Base-by-base conservation (phyloP, 2,329 filamentous ascomycete genomes). In the Plenodomus lindquistii region DNA sequence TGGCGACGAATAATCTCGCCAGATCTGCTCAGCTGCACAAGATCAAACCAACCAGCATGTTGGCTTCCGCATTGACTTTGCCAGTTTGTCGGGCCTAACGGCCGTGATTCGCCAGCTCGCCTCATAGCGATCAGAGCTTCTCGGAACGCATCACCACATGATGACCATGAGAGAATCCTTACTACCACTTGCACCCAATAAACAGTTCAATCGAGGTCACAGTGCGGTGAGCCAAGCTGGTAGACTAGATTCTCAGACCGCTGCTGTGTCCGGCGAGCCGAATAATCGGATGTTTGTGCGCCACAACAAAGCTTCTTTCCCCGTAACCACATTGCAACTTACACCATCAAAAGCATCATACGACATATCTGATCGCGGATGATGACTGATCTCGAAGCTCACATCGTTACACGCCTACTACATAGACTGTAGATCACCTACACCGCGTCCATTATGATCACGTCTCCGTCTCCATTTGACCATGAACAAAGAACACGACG, bases 81-180 rank as follows among this genome's bases (percentile, higher is more conserved):
- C 51, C 55, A 54, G 47, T 42, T 36, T 55, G 47, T 54, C 54
- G 54, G 54, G 51, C 44, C 48, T 54, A 35, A 24, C 45, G 51
- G 18, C 51, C 47, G 44, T 59, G 48, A 59, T 57, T 62, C 47
- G 53, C 46, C 42, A 44, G 46, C 37, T 34, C 44, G 55, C 56
- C 56, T 48, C 45, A 49, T 27, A 36, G 52, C 58, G 61, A 58
- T 44, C 62, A 63, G 44, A 60, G 61, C 61, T 54, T 44, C 31
- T 51, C 41, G 48, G 42, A 45, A 47, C 41, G 48, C 49, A 57
- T 52, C 51, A 52, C 45, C 54, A 48, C 43, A 47, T 38, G 50
- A 52, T 42, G 44, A 37, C 41, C 43, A 42, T 49, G 42, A 44
- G 46, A 44, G 44, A 36, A 46, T 54, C 42, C 40, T 45, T 40